A percentile compares a stretch with the other conserved stretches of the same genome.
These are phyloP conservation scores for Trametes versicolor DNA, from an alignment of 1,284 basidiomycete genomes.

Conservation along the genomic window DNA sequence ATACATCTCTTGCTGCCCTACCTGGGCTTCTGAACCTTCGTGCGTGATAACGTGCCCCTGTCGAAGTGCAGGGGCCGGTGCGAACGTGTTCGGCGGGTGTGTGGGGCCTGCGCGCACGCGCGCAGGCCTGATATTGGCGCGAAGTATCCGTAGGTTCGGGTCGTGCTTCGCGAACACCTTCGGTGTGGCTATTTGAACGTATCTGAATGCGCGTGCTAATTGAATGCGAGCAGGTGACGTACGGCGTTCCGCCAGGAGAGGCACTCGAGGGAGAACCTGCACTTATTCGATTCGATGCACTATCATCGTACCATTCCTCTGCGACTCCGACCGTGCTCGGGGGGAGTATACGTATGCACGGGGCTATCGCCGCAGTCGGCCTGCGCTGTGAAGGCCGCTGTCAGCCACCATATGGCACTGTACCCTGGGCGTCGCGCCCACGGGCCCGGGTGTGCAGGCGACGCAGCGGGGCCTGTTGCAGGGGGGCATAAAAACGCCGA, in stretches of 20 bases:
- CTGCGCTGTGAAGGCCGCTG: too few relatives aligned
- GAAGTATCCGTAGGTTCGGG: background rate
- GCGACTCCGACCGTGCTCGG: background rate
- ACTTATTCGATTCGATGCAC: background rate
- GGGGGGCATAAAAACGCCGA: background rate
- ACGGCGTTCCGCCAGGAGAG: background rate
- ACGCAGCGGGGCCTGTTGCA: background rate
- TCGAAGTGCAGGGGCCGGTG: background rate
- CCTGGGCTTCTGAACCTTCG: background rate
- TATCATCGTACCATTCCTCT: background rate
- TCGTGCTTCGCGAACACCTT: background rate
- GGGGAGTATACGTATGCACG: too few relatives aligned
- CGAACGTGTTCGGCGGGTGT: background rate
- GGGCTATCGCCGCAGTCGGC: too few relatives aligned
- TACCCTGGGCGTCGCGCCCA: background rate
- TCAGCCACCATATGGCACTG: background rate
- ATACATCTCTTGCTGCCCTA: slow-evolving; percentile 10
- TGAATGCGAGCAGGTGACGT: background rate
- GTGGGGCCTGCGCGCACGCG: too few relatives aligned
- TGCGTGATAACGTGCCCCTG: background rate
- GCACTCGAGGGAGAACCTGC: background rate
- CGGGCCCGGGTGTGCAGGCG: background rate
- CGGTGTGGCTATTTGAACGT: background rate
- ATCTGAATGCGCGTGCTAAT: background rate
- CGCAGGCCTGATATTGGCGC: background rate